phyloP scores from a whole-genome alignment of 208 protist species.

The Leishmania braziliensis region DNA sequence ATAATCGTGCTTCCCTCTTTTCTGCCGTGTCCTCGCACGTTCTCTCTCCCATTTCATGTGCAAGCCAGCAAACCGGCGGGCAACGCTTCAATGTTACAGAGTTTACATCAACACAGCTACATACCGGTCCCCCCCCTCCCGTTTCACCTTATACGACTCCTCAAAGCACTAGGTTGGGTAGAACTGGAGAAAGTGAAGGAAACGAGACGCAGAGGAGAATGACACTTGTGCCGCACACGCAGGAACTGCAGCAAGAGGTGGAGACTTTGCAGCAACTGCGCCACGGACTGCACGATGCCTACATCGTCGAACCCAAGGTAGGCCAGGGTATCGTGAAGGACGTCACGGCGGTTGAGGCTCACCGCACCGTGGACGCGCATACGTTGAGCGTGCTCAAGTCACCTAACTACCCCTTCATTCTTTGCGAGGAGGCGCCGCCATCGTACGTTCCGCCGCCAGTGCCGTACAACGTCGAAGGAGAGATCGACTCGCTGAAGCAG shows the following conservation, averaged over 20 bases:
- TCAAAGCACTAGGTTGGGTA: background rate
- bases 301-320: slow-evolving; percentile 35
- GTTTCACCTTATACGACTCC: too few relatives aligned
- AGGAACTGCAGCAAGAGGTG: slow-evolving; percentile 45
- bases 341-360: slow-evolving; percentile 21
- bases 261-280: slow-evolving; percentile 46
- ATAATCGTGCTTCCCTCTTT: background rate
- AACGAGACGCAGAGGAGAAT: slow-evolving; percentile 9
- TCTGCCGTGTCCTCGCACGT: background rate
- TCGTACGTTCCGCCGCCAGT: slow-evolving; percentile 76
- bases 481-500: slow-evolving; percentile 54
- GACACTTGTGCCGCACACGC: slow-evolving; percentile 35
- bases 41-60: background rate
- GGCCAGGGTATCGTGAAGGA: background rate
- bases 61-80: background rate
- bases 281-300: slow-evolving; percentile 49
- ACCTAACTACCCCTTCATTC: slow-evolving; percentile 77
- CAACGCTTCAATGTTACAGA: background rate
- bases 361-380: slow-evolving; percentile 72
- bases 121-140: background rate
- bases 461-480: slow-evolving; percentile 73
- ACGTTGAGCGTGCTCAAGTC: slow-evolving; percentile 67
- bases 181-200: background rate
- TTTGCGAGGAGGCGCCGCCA: slow-evolving; percentile 82
- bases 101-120: background rate